These are phyloP conservation scores for Mediolabrus comicus DNA, from an alignment of 108 stramenopile species.

Conservation along the genomic window DNA sequence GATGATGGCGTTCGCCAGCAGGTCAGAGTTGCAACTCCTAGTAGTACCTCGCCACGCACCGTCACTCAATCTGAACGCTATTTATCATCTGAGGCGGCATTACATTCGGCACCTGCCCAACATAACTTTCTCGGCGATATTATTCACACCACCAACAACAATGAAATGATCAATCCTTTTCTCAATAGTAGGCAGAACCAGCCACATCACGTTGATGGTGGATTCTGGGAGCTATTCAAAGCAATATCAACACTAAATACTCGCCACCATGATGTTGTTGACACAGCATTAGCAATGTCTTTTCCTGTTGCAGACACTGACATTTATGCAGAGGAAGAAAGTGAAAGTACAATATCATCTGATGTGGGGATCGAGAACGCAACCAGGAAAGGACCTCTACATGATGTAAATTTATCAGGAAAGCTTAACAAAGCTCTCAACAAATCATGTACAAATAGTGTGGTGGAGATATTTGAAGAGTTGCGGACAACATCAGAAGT, in stretches of 20 bases:
- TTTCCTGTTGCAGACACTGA: not conserved
- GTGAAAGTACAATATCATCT: not conserved
- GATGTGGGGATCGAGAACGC: not conserved
- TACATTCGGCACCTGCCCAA: not conserved
- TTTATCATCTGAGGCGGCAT: not conserved
- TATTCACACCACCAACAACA: not conserved
- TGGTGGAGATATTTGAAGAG: not conserved
- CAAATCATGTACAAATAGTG: not conserved
- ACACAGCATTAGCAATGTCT: not conserved
- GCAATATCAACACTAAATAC: conserved; percentile 2
- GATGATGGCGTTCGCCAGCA: not conserved
- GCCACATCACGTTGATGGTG: not conserved
- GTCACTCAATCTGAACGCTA: not conserved
- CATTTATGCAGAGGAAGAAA: not conserved
- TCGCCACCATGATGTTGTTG: not conserved
- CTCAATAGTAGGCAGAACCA: not conserved
- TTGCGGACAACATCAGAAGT: not conserved
- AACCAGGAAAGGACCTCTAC: not conserved
- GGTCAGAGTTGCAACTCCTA: too few species aligned
- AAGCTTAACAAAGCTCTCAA: not conserved
- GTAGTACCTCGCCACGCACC: not conserved
- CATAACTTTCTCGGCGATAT: not conserved
- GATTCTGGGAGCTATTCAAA: not conserved
- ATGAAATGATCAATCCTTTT: not conserved
- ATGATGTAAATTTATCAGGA: not conserved